Conservation (phyloP, 345 rosid species). For the Iberis pinnata region DNA sequence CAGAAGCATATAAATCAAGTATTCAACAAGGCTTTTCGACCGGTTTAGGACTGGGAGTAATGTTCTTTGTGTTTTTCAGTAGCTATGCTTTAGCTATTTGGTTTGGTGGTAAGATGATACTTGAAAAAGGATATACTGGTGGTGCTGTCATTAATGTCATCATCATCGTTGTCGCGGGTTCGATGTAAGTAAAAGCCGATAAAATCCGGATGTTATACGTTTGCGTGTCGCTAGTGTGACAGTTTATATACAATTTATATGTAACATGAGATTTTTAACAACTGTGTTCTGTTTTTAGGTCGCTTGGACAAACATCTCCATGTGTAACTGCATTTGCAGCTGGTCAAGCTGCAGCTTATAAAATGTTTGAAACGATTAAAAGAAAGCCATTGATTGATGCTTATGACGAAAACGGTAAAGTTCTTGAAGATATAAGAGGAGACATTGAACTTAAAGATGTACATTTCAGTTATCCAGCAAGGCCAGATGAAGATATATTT, state of each 20-base stretch:
- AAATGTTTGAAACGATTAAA: slow-evolving; percentile 70
- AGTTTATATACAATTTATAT: no score
- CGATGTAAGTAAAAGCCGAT: slow-evolving; percentile 72
- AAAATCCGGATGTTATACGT: no score
- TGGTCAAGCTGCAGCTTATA: slow-evolving; percentile 69
- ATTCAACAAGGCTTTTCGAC: slow-evolving; percentile 48
- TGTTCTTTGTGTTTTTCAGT: slow-evolving; percentile 30
- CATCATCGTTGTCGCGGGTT: slow-evolving; percentile 52
- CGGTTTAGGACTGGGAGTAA: slow-evolving; percentile 55
- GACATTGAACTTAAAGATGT: slow-evolving; percentile 62
- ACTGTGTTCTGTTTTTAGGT: slow-evolving; percentile 40
- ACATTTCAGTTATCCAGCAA: slow-evolving; percentile 65
- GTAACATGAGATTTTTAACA: background rate
- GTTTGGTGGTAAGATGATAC: slow-evolving; percentile 69
- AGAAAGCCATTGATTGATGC: slow-evolving; percentile 68
- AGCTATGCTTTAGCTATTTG: slow-evolving; percentile 59
- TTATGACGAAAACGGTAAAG: slow-evolving; percentile 44
- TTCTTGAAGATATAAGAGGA: slow-evolving; percentile 53
- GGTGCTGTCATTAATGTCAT: slow-evolving; percentile 58
- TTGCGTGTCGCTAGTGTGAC: no score
- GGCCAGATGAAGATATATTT: slow-evolving; percentile 65
- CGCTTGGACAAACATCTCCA: slow-evolving; percentile 79
- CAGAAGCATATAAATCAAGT: slow-evolving; percentile 45
- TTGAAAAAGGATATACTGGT: slow-evolving; percentile 58
- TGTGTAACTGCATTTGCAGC: slow-evolving; percentile 67